A percentile compares a stretch with the other conserved stretches of the same genome.
Conservation (phyloP, 148 eudicot genomes). For the Chenopodium formosanum region DNA sequence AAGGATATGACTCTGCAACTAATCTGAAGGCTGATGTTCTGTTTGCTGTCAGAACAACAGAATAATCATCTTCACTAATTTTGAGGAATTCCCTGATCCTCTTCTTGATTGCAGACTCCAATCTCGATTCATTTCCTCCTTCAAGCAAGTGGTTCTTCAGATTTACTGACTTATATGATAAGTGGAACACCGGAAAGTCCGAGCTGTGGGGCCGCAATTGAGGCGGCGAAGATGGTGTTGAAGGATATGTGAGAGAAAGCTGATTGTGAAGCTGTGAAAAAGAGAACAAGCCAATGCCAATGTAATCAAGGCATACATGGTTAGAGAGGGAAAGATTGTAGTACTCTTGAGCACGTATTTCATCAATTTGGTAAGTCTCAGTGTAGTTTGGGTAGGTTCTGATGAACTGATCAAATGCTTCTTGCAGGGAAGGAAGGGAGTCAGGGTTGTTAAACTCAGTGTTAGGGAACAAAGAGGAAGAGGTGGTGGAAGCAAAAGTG, state of each 20-base stretch:
- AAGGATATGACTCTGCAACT: slow-evolving; percentile 89
- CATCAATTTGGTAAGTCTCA: slow-evolving; percentile 53
- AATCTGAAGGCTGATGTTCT: slow-evolving; percentile 86
- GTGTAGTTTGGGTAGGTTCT: slow-evolving; percentile 65
- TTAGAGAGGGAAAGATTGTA: slow-evolving; percentile 61
- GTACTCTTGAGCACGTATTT: slow-evolving; percentile 63
- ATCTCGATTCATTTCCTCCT: slow-evolving; percentile 52
- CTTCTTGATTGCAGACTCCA: slow-evolving; percentile 61
- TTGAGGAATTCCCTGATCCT: slow-evolving; percentile 69
- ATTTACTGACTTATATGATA: slow-evolving; percentile 57
- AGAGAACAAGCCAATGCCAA: slow-evolving; percentile 84
- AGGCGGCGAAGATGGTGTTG: slow-evolving; percentile 45
- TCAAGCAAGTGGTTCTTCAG: slow-evolving; percentile 58
- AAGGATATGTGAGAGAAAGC: slow-evolving; percentile 27
- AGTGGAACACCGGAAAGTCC: slow-evolving; percentile 59
- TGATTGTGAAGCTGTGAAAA: slow-evolving; percentile 67
- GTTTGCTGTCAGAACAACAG: slow-evolving; percentile 78
- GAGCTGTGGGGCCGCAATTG: slow-evolving; percentile 39
- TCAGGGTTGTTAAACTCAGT: slow-evolving; percentile 74
- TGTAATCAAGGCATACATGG: slow-evolving; percentile 82
- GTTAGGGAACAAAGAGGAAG: slow-evolving; percentile 65
- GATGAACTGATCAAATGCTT: slow-evolving; percentile 59
- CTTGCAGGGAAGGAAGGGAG: slow-evolving; percentile 66
- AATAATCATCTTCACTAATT: slow-evolving; percentile 62
- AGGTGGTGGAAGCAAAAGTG: slow-evolving; percentile 44